Base-by-base conservation (phyloP, 495 filamentous ascomycete genomes). In the Peziza echinospora region DNA sequence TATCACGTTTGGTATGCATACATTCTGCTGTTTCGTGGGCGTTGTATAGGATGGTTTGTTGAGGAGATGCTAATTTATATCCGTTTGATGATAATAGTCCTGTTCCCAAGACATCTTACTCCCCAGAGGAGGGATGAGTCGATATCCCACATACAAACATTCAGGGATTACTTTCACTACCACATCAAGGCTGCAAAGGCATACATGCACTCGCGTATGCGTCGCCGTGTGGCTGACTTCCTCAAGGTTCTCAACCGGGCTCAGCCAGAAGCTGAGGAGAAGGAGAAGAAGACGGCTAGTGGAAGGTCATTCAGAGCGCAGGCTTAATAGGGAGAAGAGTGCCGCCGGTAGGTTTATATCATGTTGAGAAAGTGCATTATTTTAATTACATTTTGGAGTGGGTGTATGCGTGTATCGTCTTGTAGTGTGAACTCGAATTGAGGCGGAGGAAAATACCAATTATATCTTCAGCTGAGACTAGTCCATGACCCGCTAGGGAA, bases 121-220 rank as follows among this genome's bases (percentile, higher is more conserved):
- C 75, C 72, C 2, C 84, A 93, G 63, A 73, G 83, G 56, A 77
- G 89, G 64, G 78, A 82, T 41, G 87, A 94, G 49, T 87, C 83
- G 60, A 96, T 99, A 55, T 93, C 84, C 28, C 89, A 99, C 58
- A 93, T 99, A 54, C 91, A 99, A 65, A 99, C 87, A 16, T 99
- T 99, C 81, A 82, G 89, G 49, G 91, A 96, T 57, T 96, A 99
- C 63, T 99, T 99, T 71, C 89, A 99, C 62, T 99, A 99, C 62
- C 89, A 99, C 64, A 99, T 99, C 68, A 99, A 99, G 65, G 89
- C 89, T 23, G 92, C 87, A 41, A 96, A 93, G 69, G 89, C 91
- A 40, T 97, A 93, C 62, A 96, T 99, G 54, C 89, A 99, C 69
- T 87, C 84, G 10, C 74, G 89, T 57, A 99, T 99, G 89, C 76